Evolutionary conservation across 257 asterid species (phyloP).

Genomic region (Solanum chiquidenum): DNA sequence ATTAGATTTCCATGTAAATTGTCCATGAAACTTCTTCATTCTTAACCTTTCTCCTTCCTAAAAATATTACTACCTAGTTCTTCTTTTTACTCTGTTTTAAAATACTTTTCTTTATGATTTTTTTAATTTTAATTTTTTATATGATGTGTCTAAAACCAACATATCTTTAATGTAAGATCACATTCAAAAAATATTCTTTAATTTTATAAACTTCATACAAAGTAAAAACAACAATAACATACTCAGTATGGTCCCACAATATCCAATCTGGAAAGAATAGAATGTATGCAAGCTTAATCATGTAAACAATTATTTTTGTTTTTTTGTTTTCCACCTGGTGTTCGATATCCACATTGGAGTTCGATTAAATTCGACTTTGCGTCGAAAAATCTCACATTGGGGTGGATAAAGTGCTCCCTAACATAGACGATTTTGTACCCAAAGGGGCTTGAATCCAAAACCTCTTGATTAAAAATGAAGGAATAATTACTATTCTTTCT

Average conservation of each 20-base stretch:
- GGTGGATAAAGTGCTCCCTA: neutral
- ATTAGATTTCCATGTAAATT: neutral
- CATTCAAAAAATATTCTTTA: too few species aligned
- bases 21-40: neutral
- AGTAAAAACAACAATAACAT: neutral
- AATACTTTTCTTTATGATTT: neutral
- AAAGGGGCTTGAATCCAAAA: too few species aligned
- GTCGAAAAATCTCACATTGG: rapidly evolving
- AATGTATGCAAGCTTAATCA: neutral
- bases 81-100: neutral
- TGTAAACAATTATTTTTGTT: neutral
- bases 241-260: neutral
- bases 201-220: neutral
- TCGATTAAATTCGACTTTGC: rapidly evolving
- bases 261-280: neutral
- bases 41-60: neutral
- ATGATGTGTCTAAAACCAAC: neutral
- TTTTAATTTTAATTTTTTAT: neutral
- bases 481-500: rapidly evolving
- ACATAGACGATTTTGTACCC: neutral
- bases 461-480: rapidly evolving
- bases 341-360: neutral
- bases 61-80: neutral
- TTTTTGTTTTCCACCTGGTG: too few species aligned
- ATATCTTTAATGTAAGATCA: neutral